Evolutionary conservation across 306 rosid species (phyloP).

Genomic region (Notholithocarpus densiflorus): DNA sequence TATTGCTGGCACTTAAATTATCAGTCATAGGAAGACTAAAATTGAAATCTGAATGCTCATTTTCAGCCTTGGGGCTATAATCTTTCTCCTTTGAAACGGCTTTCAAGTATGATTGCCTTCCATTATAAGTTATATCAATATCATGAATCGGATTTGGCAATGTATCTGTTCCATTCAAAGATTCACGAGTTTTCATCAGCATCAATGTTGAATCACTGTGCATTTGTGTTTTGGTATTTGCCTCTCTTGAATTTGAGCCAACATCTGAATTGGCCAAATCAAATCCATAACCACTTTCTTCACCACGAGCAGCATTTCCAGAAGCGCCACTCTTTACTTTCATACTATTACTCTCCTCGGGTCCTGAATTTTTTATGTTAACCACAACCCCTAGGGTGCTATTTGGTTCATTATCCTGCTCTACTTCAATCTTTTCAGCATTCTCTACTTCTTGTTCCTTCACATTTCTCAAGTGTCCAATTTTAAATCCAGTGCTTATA

Average conservation of each 20-base stretch:
- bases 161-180: slow-evolving; percentile 8
- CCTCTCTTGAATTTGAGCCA: slow-evolving; percentile 1
- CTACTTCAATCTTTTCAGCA: slow-evolving; percentile 11
- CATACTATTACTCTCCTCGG: slow-evolving; percentile 11
- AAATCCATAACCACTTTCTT: slow-evolving; percentile 5
- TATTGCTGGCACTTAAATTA: neutral
- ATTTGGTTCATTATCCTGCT: slow-evolving; percentile 20
- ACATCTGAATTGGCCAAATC: slow-evolving; percentile 14
- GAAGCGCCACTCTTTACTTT: slow-evolving; percentile 14
- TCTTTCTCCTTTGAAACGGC: neutral
- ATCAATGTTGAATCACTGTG: slow-evolving; percentile 1
- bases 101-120: slow-evolving; percentile 5
- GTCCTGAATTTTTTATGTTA: neutral
- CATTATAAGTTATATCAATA: slow-evolving; percentile 1
- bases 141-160: neutral
- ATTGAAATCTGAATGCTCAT: neutral
- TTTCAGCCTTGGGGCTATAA: neutral
- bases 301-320: slow-evolving; percentile 11
- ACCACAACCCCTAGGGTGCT: neutral
- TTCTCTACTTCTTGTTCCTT: slow-evolving; percentile 25
- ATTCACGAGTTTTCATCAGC: slow-evolving; percentile 17
- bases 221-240: slow-evolving; percentile 10
- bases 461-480: slow-evolving; percentile 33
- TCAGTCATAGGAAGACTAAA: neutral
- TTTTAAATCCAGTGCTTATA: slow-evolving; percentile 21